These are phyloP conservation scores for Wallemia ichthyophaga DNA, from an alignment of 1,284 basidiomycete species.

Conservation along the genomic window DNA sequence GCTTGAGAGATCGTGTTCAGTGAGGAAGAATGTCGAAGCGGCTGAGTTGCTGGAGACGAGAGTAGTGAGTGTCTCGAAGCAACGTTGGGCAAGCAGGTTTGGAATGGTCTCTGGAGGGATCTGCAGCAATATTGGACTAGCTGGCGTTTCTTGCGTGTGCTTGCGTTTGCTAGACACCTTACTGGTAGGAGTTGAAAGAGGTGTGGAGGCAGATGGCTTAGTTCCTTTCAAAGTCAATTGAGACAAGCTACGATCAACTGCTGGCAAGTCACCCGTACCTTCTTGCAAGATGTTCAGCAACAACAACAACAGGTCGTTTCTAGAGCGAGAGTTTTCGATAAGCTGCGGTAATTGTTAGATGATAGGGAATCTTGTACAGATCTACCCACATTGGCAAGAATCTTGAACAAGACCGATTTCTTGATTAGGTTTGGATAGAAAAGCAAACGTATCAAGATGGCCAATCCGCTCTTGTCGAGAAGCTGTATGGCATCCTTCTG, in stretches of 20 bases:
- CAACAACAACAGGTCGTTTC: conserved; percentile 72
- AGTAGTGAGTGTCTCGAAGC: conserved; percentile 56
- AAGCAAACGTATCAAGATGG: conserved; percentile 64
- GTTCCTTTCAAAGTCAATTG: conserved; percentile 53
- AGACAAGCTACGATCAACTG: conserved; percentile 77
- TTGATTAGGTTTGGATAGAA: conserved; percentile 84
- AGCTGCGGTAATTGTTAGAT: too few relatives aligned
- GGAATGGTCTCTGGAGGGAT: conserved; percentile 56
- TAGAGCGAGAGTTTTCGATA: conserved; percentile 76
- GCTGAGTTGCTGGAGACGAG: conserved; percentile 56
- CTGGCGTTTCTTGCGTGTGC: conserved; percentile 22
- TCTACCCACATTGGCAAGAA: conserved; percentile 55
- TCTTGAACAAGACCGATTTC: conserved; percentile 58
- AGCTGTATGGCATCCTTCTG: conserved; percentile 73
- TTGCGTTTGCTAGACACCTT: conserved; percentile 21
- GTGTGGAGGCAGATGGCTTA: conserved; percentile 27
- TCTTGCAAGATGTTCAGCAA: conserved; percentile 78
- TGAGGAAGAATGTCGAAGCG: conserved; percentile 69
- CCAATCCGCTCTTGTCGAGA: conserved; percentile 66
- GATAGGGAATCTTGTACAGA: too few relatives aligned
- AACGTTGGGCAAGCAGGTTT: conserved; percentile 68
- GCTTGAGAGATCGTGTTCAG: conserved; percentile 58
- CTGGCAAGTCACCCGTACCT: conserved; percentile 64
- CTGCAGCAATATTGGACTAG: conserved; percentile 23
- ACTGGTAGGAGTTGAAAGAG: conserved; percentile 39